Conservation (phyloP, 2,329 filamentous ascomycete genomes). For the Alternaria sp. region DNA sequence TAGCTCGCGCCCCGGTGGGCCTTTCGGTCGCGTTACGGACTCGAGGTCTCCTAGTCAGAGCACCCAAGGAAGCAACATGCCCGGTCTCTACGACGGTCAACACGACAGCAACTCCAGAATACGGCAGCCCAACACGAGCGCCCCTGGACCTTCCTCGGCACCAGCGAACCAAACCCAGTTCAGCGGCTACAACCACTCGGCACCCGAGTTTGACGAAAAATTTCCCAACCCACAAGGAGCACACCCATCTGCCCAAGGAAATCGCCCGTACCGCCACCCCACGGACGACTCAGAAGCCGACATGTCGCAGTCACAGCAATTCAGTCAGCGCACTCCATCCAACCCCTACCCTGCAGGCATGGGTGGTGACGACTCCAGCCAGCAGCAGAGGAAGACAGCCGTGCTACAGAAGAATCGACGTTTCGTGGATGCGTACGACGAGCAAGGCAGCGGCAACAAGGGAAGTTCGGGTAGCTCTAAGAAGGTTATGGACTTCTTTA, state of each 20-base stretch:
- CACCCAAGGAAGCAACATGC: conserved; percentile 53
- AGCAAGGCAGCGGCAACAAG: conserved; percentile 46
- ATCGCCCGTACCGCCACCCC: conserved; percentile 37
- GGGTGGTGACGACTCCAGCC: conserved; percentile 33
- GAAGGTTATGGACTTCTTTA: conserved; percentile 98
- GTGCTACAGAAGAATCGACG: conserved; percentile 84
- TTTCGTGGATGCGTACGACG: conserved; percentile 88
- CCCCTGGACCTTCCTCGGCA: conserved; percentile 41
- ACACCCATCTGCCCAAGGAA: conserved; percentile 34
- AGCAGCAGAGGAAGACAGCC: conserved; percentile 47
- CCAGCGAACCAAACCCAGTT: conserved; percentile 48
- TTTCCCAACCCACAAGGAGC: conserved; percentile 42
- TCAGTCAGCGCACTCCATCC: conserved; percentile 10
- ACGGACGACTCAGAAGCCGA: conserved; percentile 46
- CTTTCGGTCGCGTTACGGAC: conserved; percentile 51
- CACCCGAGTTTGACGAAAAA: conserved; percentile 44
- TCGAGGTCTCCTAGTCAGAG: conserved; percentile 54
- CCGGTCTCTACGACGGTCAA: conserved; percentile 51
- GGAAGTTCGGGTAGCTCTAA: conserved; percentile 72
- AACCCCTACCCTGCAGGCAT: conserved; percentile 51
- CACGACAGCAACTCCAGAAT: conserved; percentile 39
- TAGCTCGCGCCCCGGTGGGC: conserved; percentile 45
- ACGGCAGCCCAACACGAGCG: conserved; percentile 22
- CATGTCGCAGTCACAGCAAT: conserved; percentile 31
- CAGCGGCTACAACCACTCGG: conserved; percentile 26